Conservation (phyloP, 179 eudicot species). For the Drosera spatulata region DNA sequence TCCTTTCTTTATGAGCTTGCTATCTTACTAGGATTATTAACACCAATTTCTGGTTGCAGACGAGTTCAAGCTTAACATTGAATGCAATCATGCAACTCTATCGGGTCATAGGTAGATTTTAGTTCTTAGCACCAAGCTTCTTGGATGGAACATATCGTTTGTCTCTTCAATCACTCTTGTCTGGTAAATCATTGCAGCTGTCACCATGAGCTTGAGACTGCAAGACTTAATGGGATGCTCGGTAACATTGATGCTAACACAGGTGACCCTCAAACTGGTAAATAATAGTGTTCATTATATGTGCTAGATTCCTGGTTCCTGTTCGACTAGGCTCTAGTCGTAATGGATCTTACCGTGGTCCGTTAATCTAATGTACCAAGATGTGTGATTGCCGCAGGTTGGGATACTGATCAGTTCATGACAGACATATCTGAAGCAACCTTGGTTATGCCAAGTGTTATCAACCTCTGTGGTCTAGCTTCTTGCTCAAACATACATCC, state of each 20-base stretch:
- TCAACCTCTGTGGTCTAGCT: slow-evolving; percentile 16
- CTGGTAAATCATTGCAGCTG: slow-evolving; percentile 52
- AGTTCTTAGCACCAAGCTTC: slow-evolving; percentile 1
- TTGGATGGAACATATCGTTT: not conserved
- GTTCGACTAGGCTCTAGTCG: no score
- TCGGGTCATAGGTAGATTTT: slow-evolving; percentile 89
- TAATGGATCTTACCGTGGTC: not conserved
- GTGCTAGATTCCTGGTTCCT: no score
- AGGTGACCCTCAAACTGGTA: slow-evolving; percentile 97
- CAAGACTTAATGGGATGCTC: slow-evolving; percentile 89
- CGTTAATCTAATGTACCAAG: not conserved
- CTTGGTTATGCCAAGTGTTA: slow-evolving; percentile 78
- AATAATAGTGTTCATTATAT: no score
- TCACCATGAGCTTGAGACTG: slow-evolving; percentile 96
- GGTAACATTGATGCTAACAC: slow-evolving; percentile 97
- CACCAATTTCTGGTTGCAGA: slow-evolving; percentile 10
- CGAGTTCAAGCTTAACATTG: slow-evolving; percentile 88
- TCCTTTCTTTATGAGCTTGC: no score
- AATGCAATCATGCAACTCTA: slow-evolving; percentile 97
- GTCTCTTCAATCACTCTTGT: not conserved
- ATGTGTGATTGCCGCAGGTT: slow-evolving; percentile 37
- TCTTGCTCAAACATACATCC: not conserved
- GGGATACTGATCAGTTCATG: slow-evolving; percentile 99
- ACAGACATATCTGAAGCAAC: slow-evolving; percentile 91
- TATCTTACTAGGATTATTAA: not conserved